Percentiles rank a stretch among this genome's conserved stretches.
phyloP scores from a whole-genome alignment of 129 eudicot genomes.

The Dittrichia graveolens region DNA sequence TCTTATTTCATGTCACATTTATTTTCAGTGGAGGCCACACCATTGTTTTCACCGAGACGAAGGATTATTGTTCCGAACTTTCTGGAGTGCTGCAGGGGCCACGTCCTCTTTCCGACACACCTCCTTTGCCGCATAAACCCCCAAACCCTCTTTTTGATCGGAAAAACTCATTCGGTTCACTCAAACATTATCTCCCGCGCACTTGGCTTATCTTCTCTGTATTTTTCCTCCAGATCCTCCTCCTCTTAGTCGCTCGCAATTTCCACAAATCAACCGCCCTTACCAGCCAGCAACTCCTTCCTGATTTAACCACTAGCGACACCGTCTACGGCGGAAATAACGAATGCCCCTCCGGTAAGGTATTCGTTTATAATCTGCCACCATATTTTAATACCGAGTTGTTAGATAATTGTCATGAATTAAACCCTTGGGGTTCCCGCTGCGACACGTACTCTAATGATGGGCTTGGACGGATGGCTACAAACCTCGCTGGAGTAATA shows the following conservation, averaged over 20 bases:
- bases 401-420: constrained; percentile 51
- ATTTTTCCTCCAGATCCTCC: constrained; percentile 72
- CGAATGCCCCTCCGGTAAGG: constrained; percentile 52
- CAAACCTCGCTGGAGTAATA: constrained; percentile 41
- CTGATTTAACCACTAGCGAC: constrained; percentile 6
- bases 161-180: constrained; percentile 36
- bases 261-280: constrained; percentile 38
- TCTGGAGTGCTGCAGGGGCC: constrained; percentile 86
- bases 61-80: constrained; percentile 85
- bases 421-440: constrained; percentile 67
- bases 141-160: constrained; percentile 43
- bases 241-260: constrained; percentile 54
- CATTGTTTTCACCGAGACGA: constrained; percentile 88
- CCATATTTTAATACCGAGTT: constrained; percentile 51
- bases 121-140: constrained; percentile 39
- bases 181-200: constrained; percentile 61
- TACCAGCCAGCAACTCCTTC: constrained; percentile 29
- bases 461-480: constrained; percentile 61
- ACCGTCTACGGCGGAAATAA: not conserved
- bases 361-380: constrained; percentile 71
- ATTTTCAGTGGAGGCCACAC: constrained; percentile 88
- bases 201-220: constrained; percentile 67
- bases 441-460: constrained; percentile 66
- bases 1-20: constrained; percentile 2
- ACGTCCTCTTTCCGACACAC: constrained; percentile 34